Evolutionary conservation across 768 basidiomycete species (phyloP).

Genomic region (Russula earlei): DNA sequence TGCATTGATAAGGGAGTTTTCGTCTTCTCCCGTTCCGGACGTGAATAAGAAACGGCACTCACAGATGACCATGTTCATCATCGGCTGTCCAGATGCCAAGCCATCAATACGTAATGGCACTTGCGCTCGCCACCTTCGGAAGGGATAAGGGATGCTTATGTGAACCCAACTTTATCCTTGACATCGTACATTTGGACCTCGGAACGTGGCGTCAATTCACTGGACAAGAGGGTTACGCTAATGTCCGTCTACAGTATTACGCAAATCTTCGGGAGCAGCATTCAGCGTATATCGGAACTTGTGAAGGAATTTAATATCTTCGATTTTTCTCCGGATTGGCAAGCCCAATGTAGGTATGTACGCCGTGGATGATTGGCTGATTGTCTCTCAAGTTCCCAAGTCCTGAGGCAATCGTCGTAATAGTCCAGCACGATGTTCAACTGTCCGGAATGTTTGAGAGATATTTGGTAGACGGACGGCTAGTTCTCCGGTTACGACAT

Average conservation of each 20-base stretch:
- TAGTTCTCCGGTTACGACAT: not conserved
- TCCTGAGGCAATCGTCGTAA: not conserved
- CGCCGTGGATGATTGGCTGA: not conserved
- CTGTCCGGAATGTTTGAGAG: not conserved
- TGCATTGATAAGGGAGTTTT: not conserved
- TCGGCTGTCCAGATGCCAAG: not conserved
- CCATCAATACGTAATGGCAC: not conserved
- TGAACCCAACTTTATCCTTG: not conserved
- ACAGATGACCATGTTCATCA: not conserved
- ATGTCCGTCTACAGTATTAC: not conserved
- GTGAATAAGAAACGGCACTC: not conserved
- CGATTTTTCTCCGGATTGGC: not conserved
- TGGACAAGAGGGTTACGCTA: not conserved
- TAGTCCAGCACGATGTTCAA: not conserved
- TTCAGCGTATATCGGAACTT: not conserved
- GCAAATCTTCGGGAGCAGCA: not conserved
- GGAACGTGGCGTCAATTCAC: not conserved
- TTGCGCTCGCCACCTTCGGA: not conserved
- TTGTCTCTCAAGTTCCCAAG: not conserved
- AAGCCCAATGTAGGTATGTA: not conserved
- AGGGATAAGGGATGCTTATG: not conserved
- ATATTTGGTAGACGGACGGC: not conserved
- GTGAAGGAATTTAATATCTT: not conserved
- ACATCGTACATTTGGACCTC: constrained; percentile 1
- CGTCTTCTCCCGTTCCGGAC: not conserved